Percentiles rank a stretch among this genome's conserved stretches.
These are phyloP conservation scores for Adansonia madagascariensis DNA, from an alignment of 441 rosid species.

Conservation along the genomic window DNA sequence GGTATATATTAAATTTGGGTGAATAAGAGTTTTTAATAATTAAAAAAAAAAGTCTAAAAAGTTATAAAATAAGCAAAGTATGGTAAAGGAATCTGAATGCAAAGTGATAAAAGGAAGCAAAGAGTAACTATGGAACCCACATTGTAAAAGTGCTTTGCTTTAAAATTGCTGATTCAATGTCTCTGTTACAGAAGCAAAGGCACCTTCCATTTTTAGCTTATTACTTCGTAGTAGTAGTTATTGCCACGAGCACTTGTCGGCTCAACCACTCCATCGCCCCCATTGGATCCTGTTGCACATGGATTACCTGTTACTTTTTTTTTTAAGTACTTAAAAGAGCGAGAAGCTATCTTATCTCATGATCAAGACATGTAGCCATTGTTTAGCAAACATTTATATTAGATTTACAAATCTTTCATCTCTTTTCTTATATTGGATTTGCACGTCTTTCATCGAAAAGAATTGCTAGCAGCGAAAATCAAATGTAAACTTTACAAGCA, in stretches of 20 bases:
- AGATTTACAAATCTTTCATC: neutral
- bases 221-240: neutral
- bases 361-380: neutral
- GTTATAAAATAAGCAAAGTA: neutral
- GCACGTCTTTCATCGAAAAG: neutral
- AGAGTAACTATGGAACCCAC: constrained; percentile 9
- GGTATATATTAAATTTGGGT: too few relatives aligned
- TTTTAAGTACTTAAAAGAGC: neutral
- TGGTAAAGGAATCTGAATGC: too few relatives aligned
- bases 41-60: neutral
- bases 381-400: neutral
- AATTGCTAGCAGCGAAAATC: neutral
- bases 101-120: neutral
- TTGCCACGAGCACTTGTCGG: constrained; percentile 8
- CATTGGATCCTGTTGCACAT: neutral
- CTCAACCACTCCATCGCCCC: neutral
- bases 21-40: too few relatives aligned
- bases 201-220: neutral
- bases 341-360: neutral
- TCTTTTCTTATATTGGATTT: neutral
- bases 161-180: neutral
- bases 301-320: neutral
- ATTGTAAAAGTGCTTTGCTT: neutral
- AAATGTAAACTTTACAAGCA: too few relatives aligned
- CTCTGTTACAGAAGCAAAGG: constrained; percentile 6